These are phyloP conservation scores for Lotus japonicus DNA, from an alignment of 306 rosid species.

Conservation along the genomic window DNA sequence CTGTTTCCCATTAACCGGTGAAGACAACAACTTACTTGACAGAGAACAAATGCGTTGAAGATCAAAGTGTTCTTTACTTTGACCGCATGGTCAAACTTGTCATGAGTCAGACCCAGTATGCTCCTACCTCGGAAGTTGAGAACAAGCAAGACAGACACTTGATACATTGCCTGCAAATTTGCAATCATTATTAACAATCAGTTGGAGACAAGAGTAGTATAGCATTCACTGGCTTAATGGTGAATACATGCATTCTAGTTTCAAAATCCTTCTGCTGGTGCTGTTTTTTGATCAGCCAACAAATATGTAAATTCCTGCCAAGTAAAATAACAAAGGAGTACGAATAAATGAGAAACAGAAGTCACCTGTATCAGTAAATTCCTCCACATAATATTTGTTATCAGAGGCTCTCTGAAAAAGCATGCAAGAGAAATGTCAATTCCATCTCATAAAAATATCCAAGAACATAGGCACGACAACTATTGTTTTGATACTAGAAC, in stretches of 20 bases:
- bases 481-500: neutral
- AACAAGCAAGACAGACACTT: slow-evolving; percentile 72
- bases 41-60: slow-evolving; percentile 90
- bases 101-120: slow-evolving; percentile 45
- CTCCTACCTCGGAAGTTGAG: slow-evolving; percentile 72
- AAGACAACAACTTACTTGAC: slow-evolving; percentile 60
- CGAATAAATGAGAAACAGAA: slow-evolving; percentile 8
- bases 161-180: slow-evolving; percentile 73
- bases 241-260: neutral
- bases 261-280: neutral
- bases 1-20: neutral
- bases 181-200: neutral
- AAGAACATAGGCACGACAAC: neutral
- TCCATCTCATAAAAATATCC: slow-evolving; percentile 3
- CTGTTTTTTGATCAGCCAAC: neutral
- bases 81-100: slow-evolving; percentile 22
- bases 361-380: slow-evolving; percentile 85
- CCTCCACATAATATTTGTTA: slow-evolving; percentile 96
- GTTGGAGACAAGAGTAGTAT: neutral
- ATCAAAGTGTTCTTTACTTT: slow-evolving; percentile 80
- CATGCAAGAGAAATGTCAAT: slow-evolving; percentile 15
- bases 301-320: neutral
- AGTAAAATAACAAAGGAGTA: neutral
- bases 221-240: neutral
- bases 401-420: slow-evolving; percentile 84